These are phyloP conservation scores for Neckera pumila DNA, from an alignment of 225 moss, liverwort and hornwort species.

Conservation along the genomic window DNA sequence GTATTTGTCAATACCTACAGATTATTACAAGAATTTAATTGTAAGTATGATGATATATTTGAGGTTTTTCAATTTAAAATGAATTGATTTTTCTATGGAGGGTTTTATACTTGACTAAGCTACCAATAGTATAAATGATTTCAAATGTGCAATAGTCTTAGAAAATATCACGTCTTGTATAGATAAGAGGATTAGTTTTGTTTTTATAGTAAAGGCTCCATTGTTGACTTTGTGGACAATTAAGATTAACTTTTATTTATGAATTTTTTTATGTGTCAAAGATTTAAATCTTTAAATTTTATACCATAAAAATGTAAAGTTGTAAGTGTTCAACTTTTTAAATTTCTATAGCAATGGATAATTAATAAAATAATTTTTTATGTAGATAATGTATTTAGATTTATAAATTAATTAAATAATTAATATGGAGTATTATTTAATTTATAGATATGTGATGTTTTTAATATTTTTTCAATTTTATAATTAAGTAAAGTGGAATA, in stretches of 20 bases:
- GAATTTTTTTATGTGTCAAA: background rate
- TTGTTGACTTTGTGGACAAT: too few relatives aligned
- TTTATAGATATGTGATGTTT: background rate
- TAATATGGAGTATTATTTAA: accelerated
- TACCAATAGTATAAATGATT: too few relatives aligned
- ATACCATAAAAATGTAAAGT: background rate
- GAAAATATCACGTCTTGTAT: background rate
- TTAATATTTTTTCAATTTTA: background rate
- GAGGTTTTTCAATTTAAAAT: too few relatives aligned
- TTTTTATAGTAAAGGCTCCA: too few relatives aligned
- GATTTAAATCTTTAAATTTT: background rate
- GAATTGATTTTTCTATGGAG: too few relatives aligned
- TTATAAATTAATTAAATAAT: background rate
- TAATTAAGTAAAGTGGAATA: background rate
- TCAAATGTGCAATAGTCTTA: background rate
- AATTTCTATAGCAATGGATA: background rate
- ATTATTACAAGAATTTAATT: too few relatives aligned
- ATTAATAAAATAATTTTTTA: background rate
- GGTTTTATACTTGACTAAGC: background rate
- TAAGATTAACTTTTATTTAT: too few relatives aligned
- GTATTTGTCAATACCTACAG: too few relatives aligned
- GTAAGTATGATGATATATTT: too few relatives aligned
- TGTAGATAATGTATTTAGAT: background rate
- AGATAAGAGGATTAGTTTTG: too few relatives aligned
- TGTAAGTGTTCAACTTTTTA: background rate